Evolutionary conservation across 495 filamentous ascomycete species (phyloP), one percentile per base, ranked within the genome.

Genomic region (Penicillium longicatenatum): DNA sequence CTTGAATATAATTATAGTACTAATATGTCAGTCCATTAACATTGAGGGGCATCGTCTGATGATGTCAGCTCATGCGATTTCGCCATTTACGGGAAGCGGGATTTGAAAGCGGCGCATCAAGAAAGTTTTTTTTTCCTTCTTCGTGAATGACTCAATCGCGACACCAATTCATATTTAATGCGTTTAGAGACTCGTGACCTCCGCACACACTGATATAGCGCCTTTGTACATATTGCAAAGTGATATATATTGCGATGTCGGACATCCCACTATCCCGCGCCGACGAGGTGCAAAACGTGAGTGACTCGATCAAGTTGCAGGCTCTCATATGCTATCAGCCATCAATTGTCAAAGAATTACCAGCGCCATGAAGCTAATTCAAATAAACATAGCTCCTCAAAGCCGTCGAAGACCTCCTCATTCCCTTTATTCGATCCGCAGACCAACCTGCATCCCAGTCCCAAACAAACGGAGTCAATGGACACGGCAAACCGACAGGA

Each of bases 341-440:
- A 4, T 26, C 26, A 6, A 6, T 6, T 26, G n/a, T 26, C 7
- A 6, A 26, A 26, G 26, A 26, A 26, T 4, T 26, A 6, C 7
- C 26, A 26, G 3, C 3, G 26, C 3, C 26, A 26, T 5, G 3
- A 22, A 19, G 19, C 31, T 24, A 19, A 22, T 17, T 50, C 19
- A 20, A 14, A 2, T 0, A 14, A 21, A 46, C 44, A 43, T 59
- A 93, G 91, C 82, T 94, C 31, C 75, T 96, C 11, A 80, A 80
- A 58, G 84, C 89, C 10, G 84, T 93, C 41, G 82, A 91, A 79
- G 75, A 82, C 30, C 82, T 92, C 33, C 79, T 96, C 26, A 80
- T 94, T 24, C 89, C 89, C 1, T 94, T 92, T 71, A 88, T 96
- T 61, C 82, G 79, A 42, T 79, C 81, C 12, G 91, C 91, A 52